Percentiles rank a stretch among this genome's conserved stretches.
phyloP scores from a whole-genome alignment of 2,329 filamentous ascomycete species.

The Botryotinia calthae region DNA sequence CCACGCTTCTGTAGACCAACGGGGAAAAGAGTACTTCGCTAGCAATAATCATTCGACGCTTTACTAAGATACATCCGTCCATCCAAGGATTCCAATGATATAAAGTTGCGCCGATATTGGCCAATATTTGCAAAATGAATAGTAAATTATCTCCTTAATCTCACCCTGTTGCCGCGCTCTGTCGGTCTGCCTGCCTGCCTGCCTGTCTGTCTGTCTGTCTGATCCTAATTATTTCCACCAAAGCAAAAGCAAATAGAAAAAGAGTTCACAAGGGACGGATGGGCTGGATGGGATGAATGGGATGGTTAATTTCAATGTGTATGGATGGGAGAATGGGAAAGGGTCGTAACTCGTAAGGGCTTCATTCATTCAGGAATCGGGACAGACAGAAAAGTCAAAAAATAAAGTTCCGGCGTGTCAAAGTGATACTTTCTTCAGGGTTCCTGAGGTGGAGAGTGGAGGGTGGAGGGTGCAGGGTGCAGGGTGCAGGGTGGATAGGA shows the following conservation, averaged over 20 bases:
- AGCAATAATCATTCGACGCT: constrained; percentile 6
- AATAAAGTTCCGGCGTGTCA: not conserved
- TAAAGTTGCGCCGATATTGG: not conserved
- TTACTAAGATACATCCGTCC: constrained; percentile 9
- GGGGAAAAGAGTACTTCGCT: not conserved
- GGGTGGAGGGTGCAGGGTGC: too few relatives aligned
- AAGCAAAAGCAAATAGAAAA: not conserved
- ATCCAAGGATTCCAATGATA: not conserved
- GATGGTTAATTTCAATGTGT: not conserved
- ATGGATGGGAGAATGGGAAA: not conserved
- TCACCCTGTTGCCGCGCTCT: not conserved
- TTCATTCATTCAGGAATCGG: not conserved
- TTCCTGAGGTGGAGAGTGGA: not conserved
- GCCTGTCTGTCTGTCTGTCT: not conserved
- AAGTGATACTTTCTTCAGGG: not conserved
- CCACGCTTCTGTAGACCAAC: not conserved
- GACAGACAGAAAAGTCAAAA: not conserved
- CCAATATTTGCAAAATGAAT: not conserved
- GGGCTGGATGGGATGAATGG: not conserved
- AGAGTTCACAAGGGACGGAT: not conserved
- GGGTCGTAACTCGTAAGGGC: not conserved
- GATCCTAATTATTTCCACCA: not conserved
- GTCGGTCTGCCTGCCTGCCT: not conserved
- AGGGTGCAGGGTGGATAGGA: not conserved
- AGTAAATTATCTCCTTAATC: not conserved